These are phyloP conservation scores for Hordeum vulgare DNA, from an alignment of 176 grass and related monocot genomes.

Conservation along the genomic window MorexV3_pseudomolecules_assembly NC_058520.1:395580810-395581309, in stretches of 20 bases:
- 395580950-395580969: too few relatives aligned
- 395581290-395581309: neutral
- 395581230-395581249: constrained; percentile 14
- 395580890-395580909: too few relatives aligned
- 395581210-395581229: constrained; percentile 11
- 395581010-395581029: too few relatives aligned
- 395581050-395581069: neutral
- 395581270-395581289: neutral
- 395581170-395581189: constrained; percentile 24
- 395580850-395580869: too few relatives aligned
- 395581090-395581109: constrained; percentile 30
- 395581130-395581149: neutral
- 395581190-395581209: constrained; percentile 1
- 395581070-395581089: constrained; percentile 8
- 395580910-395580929: too few relatives aligned
- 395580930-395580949: too few relatives aligned
- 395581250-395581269: neutral
- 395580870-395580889: too few relatives aligned
- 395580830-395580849: too few relatives aligned
- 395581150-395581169: constrained; percentile 31
- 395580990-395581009: too few relatives aligned
- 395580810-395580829: too few relatives aligned
- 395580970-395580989: too few relatives aligned
- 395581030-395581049: too few relatives aligned
- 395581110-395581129: neutral